Evolutionary conservation across 352 stramenopile genomes (phyloP).

Genomic region (Pythium volutum): DNA sequence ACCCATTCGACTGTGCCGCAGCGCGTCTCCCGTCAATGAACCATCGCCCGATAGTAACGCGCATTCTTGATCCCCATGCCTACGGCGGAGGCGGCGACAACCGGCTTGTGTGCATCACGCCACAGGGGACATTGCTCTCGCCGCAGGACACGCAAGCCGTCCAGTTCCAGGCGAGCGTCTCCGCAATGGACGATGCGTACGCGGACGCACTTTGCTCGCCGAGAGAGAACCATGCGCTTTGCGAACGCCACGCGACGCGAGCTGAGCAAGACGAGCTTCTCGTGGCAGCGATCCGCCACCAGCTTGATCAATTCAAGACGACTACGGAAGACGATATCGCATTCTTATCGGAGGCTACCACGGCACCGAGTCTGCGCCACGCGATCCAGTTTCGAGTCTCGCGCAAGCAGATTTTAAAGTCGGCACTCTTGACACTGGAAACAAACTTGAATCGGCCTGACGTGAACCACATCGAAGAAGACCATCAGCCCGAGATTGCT

Average conservation of each 20-base stretch:
- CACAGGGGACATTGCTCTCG: constrained; percentile 3
- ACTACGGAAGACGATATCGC: constrained; percentile 34
- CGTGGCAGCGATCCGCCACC: constrained; percentile 3
- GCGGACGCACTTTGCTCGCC: constrained; percentile 25
- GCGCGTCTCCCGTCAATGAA: constrained; percentile 33
- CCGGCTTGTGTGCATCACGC: constrained; percentile 15
- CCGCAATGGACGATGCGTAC: constrained; percentile 14
- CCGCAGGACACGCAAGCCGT: constrained; percentile 4
- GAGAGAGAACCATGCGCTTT: constrained; percentile 27
- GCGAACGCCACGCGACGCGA: constrained; percentile 24
- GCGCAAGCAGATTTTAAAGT: constrained; percentile 49
- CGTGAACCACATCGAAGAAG: background rate
- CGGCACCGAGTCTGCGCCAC: constrained; percentile 13
- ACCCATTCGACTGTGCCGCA: constrained; percentile 86
- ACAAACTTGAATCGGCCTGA: background rate
- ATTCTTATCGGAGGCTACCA: background rate
- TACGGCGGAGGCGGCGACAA: background rate
- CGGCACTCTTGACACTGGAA: constrained; percentile 11
- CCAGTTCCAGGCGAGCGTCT: constrained; percentile 9
- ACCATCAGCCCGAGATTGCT: background rate
- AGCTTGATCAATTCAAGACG: constrained; percentile 35
- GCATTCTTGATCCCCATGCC: constrained; percentile 1
- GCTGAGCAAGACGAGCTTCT: constrained; percentile 6
- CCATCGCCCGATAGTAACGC: background rate
- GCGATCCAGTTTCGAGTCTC: constrained; percentile 46